These are phyloP conservation scores for Russula sp. DNA, from an alignment of 768 basidiomycete species.

Conservation along the genomic window DNA sequence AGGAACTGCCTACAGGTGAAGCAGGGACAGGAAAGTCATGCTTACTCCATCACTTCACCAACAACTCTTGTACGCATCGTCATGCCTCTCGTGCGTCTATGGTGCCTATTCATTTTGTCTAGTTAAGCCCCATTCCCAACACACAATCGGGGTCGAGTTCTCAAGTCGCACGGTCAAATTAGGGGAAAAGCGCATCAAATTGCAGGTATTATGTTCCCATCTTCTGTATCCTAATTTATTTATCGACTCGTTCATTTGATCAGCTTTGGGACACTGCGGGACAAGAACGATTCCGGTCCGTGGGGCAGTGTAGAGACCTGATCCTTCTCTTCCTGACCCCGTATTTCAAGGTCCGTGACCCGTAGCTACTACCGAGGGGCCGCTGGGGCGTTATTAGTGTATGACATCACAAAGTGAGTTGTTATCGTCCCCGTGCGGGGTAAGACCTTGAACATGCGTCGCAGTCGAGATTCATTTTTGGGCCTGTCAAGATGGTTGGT, in stretches of 20 bases:
- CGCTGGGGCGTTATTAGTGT: conserved; percentile 85
- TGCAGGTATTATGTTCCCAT: conserved; percentile 64
- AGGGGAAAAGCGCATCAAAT: conserved; percentile 90
- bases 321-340: conserved; percentile 20
- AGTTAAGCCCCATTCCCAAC: conserved; percentile 96
- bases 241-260: conserved; percentile 2
- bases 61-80: conserved; percentile 76
- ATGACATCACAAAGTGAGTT: conserved; percentile 80
- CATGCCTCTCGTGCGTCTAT: neutral
- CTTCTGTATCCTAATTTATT: neutral
- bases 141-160: conserved; percentile 98
- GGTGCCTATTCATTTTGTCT: conserved; percentile 13
- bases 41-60: conserved; percentile 91
- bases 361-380: conserved; percentile 96
- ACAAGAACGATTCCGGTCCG: conserved; percentile 87
- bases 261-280: conserved; percentile 98
- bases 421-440: conserved; percentile 12
- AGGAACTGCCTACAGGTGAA: conserved; percentile 54
- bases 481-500: conserved; percentile 86
- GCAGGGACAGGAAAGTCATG: conserved; percentile 98
- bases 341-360: conserved; percentile 65
- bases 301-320: conserved; percentile 21
- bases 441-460: conserved; percentile 22
- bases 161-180: conserved; percentile 89
- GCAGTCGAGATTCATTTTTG: conserved; percentile 80